Conservation (phyloP, 176 grass and related monocot species). For the Carex littledalei region DNA sequence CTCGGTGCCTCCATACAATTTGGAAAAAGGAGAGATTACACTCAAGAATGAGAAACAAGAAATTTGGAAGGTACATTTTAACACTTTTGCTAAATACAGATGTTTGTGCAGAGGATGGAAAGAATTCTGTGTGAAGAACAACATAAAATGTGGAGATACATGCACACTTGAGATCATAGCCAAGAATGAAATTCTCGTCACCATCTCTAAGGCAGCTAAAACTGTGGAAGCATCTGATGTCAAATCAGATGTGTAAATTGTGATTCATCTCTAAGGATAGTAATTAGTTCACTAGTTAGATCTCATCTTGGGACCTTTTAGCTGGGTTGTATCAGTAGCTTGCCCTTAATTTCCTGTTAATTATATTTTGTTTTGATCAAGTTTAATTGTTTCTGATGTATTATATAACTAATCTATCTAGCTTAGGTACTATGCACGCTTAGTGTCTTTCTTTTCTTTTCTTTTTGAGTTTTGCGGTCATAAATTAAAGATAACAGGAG, state of each 20-base stretch:
- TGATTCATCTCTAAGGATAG: no score
- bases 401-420: no score
- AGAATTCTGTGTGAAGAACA: background rate
- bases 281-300: no score
- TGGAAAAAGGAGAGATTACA: background rate
- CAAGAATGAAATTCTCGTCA: background rate
- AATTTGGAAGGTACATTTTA: slow-evolving; percentile 6
- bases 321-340: no score
- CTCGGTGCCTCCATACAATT: background rate
- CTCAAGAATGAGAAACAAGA: slow-evolving; percentile 12
- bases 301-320: no score
- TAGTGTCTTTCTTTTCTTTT: no score
- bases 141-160: background rate
- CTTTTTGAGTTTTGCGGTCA: no score
- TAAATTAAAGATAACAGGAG: no score
- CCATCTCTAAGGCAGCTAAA: background rate
- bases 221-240: background rate
- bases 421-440: no score
- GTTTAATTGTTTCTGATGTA: no score
- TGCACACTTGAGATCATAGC: slow-evolving; percentile 1
- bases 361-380: no score
- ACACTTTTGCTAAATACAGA: background rate
- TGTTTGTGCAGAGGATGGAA: slow-evolving; percentile 3
- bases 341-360: no score
- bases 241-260: background rate